A percentile compares a stretch with the other conserved stretches of the same genome.
phyloP scores from a whole-genome alignment of 1,139 yeast genomes.

The Debaryomycetaceae sp. region DNA sequence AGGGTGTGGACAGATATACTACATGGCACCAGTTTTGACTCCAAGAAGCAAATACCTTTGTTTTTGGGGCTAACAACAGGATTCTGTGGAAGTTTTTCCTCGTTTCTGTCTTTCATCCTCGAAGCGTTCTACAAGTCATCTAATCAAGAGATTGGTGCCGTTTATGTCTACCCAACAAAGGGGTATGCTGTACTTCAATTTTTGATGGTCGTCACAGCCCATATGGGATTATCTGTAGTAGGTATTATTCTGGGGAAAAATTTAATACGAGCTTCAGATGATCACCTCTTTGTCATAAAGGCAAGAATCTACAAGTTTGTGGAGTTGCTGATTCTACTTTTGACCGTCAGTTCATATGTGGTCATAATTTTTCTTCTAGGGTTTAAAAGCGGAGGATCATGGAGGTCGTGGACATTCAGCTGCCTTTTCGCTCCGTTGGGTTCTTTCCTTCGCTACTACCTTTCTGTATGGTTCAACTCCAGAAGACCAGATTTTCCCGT shows the following conservation, averaged over 20 bases:
- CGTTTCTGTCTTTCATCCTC: constrained; percentile 70
- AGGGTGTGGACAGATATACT: constrained; percentile 23
- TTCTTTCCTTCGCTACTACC: constrained; percentile 53
- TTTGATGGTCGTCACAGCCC: constrained; percentile 30
- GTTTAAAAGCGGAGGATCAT: constrained; percentile 31
- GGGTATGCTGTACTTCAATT: constrained; percentile 82
- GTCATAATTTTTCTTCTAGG: constrained; percentile 43
- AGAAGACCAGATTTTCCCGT: constrained; percentile 45
- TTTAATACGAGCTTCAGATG: constrained; percentile 25
- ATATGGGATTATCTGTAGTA: constrained; percentile 31
- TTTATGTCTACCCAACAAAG: constrained; percentile 48
- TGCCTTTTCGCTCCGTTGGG: constrained; percentile 63
- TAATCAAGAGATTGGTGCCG: constrained; percentile 31
- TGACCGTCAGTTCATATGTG: constrained; percentile 28
- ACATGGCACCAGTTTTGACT: constrained; percentile 7
- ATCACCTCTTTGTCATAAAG: constrained; percentile 27
- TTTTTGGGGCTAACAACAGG: constrained; percentile 75
- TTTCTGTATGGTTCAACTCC: constrained; percentile 50
- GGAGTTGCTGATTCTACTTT: constrained; percentile 19
- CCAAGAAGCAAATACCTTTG: constrained; percentile 45
- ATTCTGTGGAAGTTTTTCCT: constrained; percentile 77
- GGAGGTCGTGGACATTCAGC: constrained; percentile 66
- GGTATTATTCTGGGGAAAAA: constrained; percentile 37
- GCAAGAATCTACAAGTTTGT: constrained; percentile 18
- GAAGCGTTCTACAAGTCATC: constrained; percentile 59